Conservation (phyloP, 2,329 filamentous ascomycete species). For the Clarireedia homoeocarpa region DNA sequence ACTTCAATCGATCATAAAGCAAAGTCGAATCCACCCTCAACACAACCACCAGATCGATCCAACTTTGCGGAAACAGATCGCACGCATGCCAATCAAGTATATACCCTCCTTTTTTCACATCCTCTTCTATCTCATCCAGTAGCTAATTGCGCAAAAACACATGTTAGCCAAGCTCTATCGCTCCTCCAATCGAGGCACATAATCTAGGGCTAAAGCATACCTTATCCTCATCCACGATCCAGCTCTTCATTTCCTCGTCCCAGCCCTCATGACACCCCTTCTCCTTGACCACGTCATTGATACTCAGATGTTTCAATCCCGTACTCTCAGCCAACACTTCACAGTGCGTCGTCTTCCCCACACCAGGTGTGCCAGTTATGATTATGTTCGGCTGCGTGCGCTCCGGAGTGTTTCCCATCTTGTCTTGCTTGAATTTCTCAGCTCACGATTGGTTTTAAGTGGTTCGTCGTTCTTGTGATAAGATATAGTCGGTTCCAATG, state of each 20-base stretch:
- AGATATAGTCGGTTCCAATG: background rate
- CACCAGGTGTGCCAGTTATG: conserved; percentile 89
- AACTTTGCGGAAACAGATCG: conserved; percentile 85
- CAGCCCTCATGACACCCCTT: conserved; percentile 79
- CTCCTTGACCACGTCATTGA: conserved; percentile 91
- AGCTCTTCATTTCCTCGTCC: conserved; percentile 77
- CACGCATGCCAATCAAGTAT: conserved; percentile 98
- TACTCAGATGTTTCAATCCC: conserved; percentile 71
- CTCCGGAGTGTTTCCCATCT: background rate
- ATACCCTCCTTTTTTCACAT: conserved; percentile 69
- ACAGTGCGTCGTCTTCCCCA: conserved; percentile 91
- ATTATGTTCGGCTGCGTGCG: conserved; percentile 69
- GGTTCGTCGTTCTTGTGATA: background rate
- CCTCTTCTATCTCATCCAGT: conserved; percentile 80
- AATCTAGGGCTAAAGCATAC: conserved; percentile 36
- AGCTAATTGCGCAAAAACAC: conserved; percentile 43
- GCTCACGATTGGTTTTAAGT: too few species aligned
- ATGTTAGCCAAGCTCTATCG: background rate
- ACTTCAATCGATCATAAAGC: conserved; percentile 76
- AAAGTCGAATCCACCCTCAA: conserved; percentile 71
- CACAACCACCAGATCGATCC: conserved; percentile 94
- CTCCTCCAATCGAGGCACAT: too few species aligned
- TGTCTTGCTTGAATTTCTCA: background rate
- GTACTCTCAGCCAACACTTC: conserved; percentile 70
- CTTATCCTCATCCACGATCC: conserved; percentile 96